Conservation (phyloP, 2,329 filamentous ascomycete genomes). For the Gyromitra esculenta region DNA sequence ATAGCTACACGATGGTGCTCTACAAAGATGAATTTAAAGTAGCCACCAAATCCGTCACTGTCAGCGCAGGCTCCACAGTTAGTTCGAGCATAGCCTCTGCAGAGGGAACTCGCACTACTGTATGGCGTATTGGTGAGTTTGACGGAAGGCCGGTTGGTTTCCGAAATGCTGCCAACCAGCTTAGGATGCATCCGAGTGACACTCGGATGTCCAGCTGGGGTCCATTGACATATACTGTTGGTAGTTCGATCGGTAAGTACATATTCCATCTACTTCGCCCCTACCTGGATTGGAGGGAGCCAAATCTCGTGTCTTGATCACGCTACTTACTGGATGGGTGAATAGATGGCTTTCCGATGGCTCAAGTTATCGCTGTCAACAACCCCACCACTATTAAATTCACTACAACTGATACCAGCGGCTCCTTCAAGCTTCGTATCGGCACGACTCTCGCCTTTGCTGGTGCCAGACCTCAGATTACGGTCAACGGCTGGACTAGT, state of each 20-base stretch:
- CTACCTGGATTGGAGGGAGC: not conserved
- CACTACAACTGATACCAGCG: constrained; percentile 66
- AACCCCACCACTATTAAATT: constrained; percentile 71
- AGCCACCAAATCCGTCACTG: constrained; percentile 64
- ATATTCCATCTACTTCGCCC: not conserved
- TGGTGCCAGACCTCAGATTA: constrained; percentile 68
- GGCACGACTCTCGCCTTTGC: constrained; percentile 72
- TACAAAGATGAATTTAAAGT: constrained; percentile 70
- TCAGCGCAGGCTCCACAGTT: constrained; percentile 65
- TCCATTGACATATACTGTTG: constrained; percentile 70
- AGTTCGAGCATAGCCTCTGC: constrained; percentile 66
- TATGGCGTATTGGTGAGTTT: constrained; percentile 73
- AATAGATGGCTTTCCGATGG: constrained; percentile 68
- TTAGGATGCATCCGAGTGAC: constrained; percentile 75
- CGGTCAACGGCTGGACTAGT: constrained; percentile 67
- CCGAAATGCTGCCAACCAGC: constrained; percentile 73
- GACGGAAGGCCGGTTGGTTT: constrained; percentile 73
- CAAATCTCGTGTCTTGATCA: not conserved
- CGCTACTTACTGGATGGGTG: not conserved
- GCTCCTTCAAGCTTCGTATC: constrained; percentile 69
- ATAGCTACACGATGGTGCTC: constrained; percentile 70
- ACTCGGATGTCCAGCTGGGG: constrained; percentile 71
- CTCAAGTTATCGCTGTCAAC: constrained; percentile 70
- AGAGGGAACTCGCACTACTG: constrained; percentile 63
- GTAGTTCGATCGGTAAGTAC: constrained; percentile 64